A percentile compares a stretch with the other conserved stretches of the same genome.
Evolutionary conservation across 2,329 filamentous ascomycete genomes (phyloP).

Genomic region (Beauveria rudraprayagi): DNA sequence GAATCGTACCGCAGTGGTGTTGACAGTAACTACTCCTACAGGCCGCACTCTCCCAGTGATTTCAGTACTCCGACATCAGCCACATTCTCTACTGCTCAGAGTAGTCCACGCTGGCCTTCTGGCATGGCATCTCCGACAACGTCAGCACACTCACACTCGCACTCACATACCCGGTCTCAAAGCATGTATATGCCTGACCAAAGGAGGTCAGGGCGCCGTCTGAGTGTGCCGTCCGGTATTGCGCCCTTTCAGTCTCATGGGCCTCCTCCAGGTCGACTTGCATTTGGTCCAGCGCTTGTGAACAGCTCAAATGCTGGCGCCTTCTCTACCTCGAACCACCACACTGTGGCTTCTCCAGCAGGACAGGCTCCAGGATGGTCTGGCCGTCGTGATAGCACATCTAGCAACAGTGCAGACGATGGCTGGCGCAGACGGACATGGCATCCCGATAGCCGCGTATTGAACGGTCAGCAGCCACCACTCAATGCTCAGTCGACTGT

Average conservation of each 20-base stretch:
- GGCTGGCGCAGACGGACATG: constrained; percentile 80
- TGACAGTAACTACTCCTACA: constrained; percentile 55
- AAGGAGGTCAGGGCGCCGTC: constrained; percentile 60
- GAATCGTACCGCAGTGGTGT: constrained; percentile 61
- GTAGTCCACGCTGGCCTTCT: constrained; percentile 67
- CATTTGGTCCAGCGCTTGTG: constrained; percentile 43
- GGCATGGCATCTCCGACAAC: constrained; percentile 65
- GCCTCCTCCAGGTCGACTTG: constrained; percentile 46
- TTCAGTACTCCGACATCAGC: constrained; percentile 78
- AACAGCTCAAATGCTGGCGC: constrained; percentile 47
- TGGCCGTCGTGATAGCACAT: constrained; percentile 55
- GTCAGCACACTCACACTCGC: constrained; percentile 54
- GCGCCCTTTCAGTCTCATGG: constrained; percentile 66
- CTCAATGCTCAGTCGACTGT: constrained; percentile 61
- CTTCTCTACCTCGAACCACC: constrained; percentile 49
- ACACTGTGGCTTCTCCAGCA: constrained; percentile 52
- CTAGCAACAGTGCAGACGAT: constrained; percentile 55
- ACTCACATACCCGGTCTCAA: constrained; percentile 59
- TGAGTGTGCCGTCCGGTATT: constrained; percentile 71
- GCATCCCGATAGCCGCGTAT: constrained; percentile 71
- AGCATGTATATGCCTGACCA: constrained; percentile 61
- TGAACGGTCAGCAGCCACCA: constrained; percentile 59
- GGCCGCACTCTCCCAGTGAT: constrained; percentile 61
- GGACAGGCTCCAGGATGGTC: constrained; percentile 27
- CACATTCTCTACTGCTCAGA: constrained; percentile 68